A percentile compares a stretch with the other conserved stretches of the same genome.
Evolutionary conservation across 352 stramenopile species (phyloP).

Genomic region (Phytopythium delawarense): DNA sequence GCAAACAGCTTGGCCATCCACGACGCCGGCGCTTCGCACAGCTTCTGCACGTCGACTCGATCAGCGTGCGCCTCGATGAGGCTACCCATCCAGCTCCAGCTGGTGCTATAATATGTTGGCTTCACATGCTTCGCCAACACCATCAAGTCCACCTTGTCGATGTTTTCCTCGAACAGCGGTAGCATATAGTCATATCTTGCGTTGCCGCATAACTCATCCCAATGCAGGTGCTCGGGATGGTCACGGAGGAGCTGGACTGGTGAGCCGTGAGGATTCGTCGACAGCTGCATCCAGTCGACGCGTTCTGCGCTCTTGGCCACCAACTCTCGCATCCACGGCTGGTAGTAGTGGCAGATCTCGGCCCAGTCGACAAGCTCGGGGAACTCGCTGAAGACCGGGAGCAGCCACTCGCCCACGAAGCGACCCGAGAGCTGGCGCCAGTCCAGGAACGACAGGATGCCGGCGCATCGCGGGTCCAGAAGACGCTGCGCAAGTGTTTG

Average conservation of each 20-base stretch:
- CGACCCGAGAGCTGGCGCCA: not conserved
- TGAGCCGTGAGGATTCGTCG: too few species aligned
- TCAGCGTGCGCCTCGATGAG: not conserved
- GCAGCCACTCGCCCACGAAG: not conserved
- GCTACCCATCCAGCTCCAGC: not conserved
- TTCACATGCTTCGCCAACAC: too few species aligned
- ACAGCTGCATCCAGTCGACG: not conserved
- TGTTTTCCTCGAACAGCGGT: too few species aligned
- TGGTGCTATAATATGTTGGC: too few species aligned
- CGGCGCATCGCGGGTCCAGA: not conserved
- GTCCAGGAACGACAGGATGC: not conserved
- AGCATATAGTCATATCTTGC: too few species aligned
- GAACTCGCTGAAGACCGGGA: not conserved
- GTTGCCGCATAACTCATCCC: not conserved
- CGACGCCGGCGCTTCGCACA: not conserved
- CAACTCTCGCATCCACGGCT: not conserved
- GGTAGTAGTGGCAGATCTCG: not conserved
- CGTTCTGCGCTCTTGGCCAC: not conserved
- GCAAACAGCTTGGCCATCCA: not conserved
- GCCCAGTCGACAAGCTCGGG: not conserved
- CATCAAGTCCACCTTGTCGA: too few species aligned
- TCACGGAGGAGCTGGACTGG: not conserved
- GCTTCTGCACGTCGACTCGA: not conserved
- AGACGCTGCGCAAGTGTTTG: not conserved
- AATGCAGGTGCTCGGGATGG: not conserved